phyloP scores from a whole-genome alignment of 164 flowering plant species.

The Stephania cephalantha region DNA sequence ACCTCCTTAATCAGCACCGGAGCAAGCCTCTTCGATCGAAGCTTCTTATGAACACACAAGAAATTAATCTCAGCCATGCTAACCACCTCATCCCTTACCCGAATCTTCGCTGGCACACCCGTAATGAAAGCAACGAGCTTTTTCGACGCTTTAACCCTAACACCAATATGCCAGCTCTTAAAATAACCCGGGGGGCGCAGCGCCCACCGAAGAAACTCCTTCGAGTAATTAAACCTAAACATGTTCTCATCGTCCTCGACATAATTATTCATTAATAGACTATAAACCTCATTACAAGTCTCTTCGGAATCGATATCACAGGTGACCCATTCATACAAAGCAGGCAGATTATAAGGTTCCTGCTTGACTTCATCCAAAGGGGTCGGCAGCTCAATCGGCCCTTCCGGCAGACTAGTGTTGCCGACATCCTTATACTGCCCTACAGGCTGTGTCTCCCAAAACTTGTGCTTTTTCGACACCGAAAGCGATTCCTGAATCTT shows the following conservation, averaged over 20 bases:
- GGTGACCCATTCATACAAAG: conserved; percentile 39
- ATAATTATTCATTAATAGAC: conserved; percentile 36
- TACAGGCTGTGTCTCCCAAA: conserved; percentile 58
- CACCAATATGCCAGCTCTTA: conserved; percentile 57
- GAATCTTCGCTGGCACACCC: conserved; percentile 44
- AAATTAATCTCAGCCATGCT: conserved; percentile 51
- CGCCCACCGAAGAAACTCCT: conserved; percentile 49
- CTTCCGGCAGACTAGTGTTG: conserved; percentile 39
- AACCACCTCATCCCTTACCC: conserved; percentile 32
- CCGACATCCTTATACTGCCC: conserved; percentile 51
- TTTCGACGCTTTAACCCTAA: conserved; percentile 35
- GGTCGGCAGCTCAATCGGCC: conserved; percentile 42
- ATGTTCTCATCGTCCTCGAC: conserved; percentile 58
- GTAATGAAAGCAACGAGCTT: conserved; percentile 53
- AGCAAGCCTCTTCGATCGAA: conserved; percentile 42
- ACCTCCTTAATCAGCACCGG: conserved; percentile 57
- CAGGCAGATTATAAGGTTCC: conserved; percentile 46
- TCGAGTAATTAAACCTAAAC: conserved; percentile 53
- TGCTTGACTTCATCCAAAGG: conserved; percentile 44
- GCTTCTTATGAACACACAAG: conserved; percentile 53
- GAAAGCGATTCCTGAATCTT: conserved; percentile 40
- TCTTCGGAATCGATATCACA: conserved; percentile 42
- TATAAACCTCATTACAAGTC: conserved; percentile 40
- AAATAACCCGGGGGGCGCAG: conserved; percentile 45
- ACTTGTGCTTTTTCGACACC: conserved; percentile 36